phyloP scores from a whole-genome alignment of 345 rosid genomes.

The Litchi chinensis region DNA sequence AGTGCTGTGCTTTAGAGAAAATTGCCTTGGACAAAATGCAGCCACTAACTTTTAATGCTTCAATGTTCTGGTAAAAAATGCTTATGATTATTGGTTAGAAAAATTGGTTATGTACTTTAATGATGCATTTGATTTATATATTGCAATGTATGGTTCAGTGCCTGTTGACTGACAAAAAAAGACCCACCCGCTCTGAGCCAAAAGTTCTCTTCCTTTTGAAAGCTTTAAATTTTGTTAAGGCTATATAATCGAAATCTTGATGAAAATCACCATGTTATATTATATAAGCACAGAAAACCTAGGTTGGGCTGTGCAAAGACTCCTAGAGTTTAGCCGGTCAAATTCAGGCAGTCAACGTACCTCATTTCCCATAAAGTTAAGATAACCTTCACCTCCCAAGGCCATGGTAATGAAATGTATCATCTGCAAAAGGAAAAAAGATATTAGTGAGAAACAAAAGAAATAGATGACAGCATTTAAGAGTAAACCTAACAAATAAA shows the following conservation, averaged over 20 bases:
- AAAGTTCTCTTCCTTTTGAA: background rate
- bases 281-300: background rate
- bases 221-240: background rate
- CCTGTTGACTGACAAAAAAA: background rate
- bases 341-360: constrained; percentile 35
- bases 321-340: background rate
- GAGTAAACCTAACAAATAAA: constrained; percentile 10
- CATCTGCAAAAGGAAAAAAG: constrained; percentile 48
- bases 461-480: background rate
- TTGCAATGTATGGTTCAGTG: background rate
- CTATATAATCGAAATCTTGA: constrained; percentile 5
- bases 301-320: background rate
- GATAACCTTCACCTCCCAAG: constrained; percentile 83
- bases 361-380: constrained; percentile 90
- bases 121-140: background rate
- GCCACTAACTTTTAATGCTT: background rate
- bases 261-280: background rate
- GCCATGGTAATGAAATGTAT: constrained; percentile 79
- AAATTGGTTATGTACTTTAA: background rate
- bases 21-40: background rate
- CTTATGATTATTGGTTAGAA: background rate
- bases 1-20: background rate
- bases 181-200: background rate
- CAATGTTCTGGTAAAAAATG: background rate
- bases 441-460: constrained; percentile 14